phyloP scores from a whole-genome alignment of 805 yeast species.

The Candida quercuum region DNA sequence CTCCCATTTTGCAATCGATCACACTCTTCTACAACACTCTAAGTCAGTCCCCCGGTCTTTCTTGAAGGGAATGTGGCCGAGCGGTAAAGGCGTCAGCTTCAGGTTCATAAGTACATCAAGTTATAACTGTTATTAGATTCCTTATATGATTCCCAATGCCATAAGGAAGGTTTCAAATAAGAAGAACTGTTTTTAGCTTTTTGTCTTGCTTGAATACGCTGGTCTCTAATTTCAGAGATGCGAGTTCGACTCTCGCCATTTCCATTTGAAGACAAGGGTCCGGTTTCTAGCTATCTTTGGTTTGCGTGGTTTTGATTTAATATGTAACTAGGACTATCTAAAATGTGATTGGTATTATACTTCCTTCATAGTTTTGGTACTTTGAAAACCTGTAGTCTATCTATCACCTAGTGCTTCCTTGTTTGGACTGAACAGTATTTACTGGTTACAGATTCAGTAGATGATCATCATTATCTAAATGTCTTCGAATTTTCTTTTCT shows the following conservation, averaged over 20 bases:
- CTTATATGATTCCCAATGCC: neutral
- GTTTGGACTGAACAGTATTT: too few species aligned
- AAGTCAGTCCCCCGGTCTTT: too few species aligned
- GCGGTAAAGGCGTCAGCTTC: constrained; percentile 3
- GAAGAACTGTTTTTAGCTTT: neutral
- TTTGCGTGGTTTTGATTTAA: neutral
- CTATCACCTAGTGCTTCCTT: too few species aligned
- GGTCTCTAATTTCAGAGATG: constrained; percentile 1
- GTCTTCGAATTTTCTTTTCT: too few species aligned
- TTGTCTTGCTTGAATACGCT: neutral
- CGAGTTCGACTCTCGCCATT: constrained; percentile 3
- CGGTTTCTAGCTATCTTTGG: neutral
- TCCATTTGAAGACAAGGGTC: neutral
- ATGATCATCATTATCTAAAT: too few species aligned
- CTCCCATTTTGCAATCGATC: too few species aligned
- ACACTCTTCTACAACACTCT: too few species aligned
- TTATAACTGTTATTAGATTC: neutral
- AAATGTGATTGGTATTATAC: too few species aligned
- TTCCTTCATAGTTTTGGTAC: too few species aligned
- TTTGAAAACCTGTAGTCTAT: too few species aligned
- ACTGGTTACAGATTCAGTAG: too few species aligned
- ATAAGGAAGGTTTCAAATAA: neutral
- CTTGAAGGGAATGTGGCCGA: constrained; percentile 3
- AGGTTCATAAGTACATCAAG: neutral
- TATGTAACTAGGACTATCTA: too few species aligned